A percentile compares a stretch with the other conserved stretches of the same genome.
Evolutionary conservation across 2,329 filamentous ascomycete species (phyloP).

Genomic region (Ceratocystis papillata): DNA sequence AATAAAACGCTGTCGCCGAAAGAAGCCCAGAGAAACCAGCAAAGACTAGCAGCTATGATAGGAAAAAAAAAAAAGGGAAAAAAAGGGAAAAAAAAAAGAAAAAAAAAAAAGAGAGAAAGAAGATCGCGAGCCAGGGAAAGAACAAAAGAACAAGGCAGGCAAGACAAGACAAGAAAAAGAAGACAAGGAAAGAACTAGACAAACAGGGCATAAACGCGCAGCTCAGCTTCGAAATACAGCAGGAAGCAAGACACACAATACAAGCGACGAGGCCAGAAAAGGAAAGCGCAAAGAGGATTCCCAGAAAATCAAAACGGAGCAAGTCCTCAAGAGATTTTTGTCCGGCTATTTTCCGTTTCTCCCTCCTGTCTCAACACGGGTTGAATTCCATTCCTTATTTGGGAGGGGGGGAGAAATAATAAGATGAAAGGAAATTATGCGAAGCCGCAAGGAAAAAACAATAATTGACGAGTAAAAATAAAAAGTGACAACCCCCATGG

Average conservation of each 20-base stretch:
- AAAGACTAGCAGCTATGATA: not conserved
- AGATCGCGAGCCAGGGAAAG: constrained; percentile 9
- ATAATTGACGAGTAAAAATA: not conserved
- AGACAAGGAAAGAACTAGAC: constrained; percentile 10
- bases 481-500: not conserved
- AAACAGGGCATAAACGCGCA: constrained; percentile 1
- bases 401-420: not conserved
- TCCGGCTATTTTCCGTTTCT: not conserved
- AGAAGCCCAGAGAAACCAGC: not conserved
- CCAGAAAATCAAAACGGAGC: not conserved
- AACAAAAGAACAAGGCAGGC: constrained; percentile 3
- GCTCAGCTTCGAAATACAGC: not conserved
- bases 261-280: constrained; percentile 1
- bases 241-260: constrained; percentile 9
- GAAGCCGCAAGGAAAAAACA: not conserved
- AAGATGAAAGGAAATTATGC: constrained; percentile 12
- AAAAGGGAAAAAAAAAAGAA: not conserved
- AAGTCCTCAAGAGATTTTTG: not conserved
- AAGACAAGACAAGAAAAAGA: not conserved
- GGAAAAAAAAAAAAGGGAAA: not conserved
- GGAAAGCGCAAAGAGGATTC: not conserved
- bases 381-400: not conserved
- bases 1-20: not conserved
- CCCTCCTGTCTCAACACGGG: not conserved
- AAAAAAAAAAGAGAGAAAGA: constrained; percentile 3